Evolutionary conservation across 441 rosid species (phyloP), one percentile per base, ranked within the genome.

Genomic region (Isatis lusitanica): DNA sequence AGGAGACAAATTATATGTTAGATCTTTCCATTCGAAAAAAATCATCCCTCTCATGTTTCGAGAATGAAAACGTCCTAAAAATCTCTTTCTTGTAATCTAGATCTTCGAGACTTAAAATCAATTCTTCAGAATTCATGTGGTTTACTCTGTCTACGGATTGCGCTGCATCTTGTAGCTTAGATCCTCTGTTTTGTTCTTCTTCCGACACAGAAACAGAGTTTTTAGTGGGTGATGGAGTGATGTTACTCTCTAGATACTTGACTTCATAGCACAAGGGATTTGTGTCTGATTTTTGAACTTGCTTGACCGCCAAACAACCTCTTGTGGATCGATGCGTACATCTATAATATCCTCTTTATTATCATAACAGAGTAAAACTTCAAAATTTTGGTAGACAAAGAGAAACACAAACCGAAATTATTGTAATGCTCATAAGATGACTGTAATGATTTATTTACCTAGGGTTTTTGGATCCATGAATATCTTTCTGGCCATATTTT

Each of bases 271-370:
- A 39, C 6, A 50, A 58, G 6, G 83, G 84, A 58, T 86, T 80
- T 7, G 43, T 43, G 43, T 83, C 83, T 11, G 93, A 88, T 73
- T 68, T 85, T 52, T 88, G 93, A 9, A 86, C 87, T 70, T 85
- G 90, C 69, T 88, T 88, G 12, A 82, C 86, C 7, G 93, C 93
- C 75, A 85, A 75, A 71, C 93, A 88, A 9, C 85, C 87, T 67
- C 71, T 80, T 26, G 78, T 58, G 61, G 70, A 77, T 10, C 85
- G 83, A 75, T 83, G 82, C 9, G 87, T 86, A 74, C 90, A 88
- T 63, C 90, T 73, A 63, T 81, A 88, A 31, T 88, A 88, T 61
- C 83, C 90, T 68, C 92, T 86, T 90, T 26, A 69, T 63, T 12
- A 11, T 9, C 62, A 52, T 51, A 68, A 62, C 73, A 68, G 24